Base-by-base conservation (phyloP, 2,329 filamentous ascomycete genomes). In the Talaromyces marneffei region DNA sequence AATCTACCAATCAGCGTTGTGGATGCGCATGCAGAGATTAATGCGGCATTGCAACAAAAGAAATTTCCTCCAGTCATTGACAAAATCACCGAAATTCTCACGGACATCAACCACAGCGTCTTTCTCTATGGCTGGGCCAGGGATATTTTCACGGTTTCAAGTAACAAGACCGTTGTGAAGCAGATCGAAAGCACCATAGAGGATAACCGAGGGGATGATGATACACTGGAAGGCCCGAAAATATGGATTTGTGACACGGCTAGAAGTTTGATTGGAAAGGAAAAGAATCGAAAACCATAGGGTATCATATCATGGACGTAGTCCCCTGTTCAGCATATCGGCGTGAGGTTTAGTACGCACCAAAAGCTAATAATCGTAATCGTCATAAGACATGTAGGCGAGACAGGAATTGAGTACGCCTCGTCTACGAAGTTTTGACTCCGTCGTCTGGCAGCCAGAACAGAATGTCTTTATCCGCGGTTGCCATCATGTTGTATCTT, bases 401-500 rank as follows among this genome's bases (percentile, higher is more conserved):
- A 39, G 20, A 55, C 10, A 7, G n/a, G 7, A 31, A 23, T 23
- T 14, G 35, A 23, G n/a, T 9, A 40, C 20, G 33, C 33, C 33
- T 25, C 12, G 25, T 29, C 33, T 39, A 55, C 20, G 71, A 63
- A 6, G 67, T 57, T 62, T 69, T 72, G n/a, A 69, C 64, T 40
- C 64, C 63, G 46, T 85, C 83, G 71, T 91, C 88, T 1, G 89
- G 89, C 37, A 90, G 74, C 89, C 89, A 92, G 68, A 92, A 90
- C 20, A 90, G 77, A 63, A 91, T 79, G 59, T 97, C 92, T 70
- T 88, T 88, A 68, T 97, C 92, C 3, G 91, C 94, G 48, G 88
- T 94, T 8, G 91, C 92, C 66, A 97, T 83, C 79, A 97, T 87
- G 75, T 97, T 97, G 75, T 89, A 94, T 55, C 92, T 84, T 27